phyloP scores from a whole-genome alignment of 371 early-diverging fungal genomes.

The Mucor indicus region DNA sequence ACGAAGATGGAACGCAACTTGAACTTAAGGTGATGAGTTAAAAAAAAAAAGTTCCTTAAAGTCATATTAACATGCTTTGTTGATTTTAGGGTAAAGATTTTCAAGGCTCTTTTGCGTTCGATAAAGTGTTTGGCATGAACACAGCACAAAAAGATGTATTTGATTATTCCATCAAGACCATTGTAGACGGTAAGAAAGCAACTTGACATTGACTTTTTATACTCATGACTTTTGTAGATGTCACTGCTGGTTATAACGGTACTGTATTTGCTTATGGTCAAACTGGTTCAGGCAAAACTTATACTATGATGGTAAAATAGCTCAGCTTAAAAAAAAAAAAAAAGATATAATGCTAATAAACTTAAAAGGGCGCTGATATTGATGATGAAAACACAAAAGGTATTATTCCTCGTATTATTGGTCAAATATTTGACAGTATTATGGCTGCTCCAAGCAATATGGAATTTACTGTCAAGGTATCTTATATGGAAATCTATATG shows the following conservation, averaged over 20 bases:
- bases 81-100: constrained; percentile 76
- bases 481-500: constrained; percentile 99
- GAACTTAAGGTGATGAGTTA: constrained; percentile 57
- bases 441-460: constrained; percentile 78
- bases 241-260: constrained; percentile 86
- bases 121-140: constrained; percentile 82
- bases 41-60: neutral
- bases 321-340: neutral
- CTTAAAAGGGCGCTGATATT: constrained; percentile 87
- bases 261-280: constrained; percentile 98
- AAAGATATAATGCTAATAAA: constrained; percentile 64
- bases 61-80: neutral
- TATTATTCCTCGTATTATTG: constrained; percentile 89
- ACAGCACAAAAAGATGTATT: constrained; percentile 83
- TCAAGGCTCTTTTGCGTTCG: constrained; percentile 83
- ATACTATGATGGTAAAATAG: constrained; percentile 86
- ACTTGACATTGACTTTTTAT: neutral
- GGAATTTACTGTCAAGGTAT: constrained; percentile 89
- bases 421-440: constrained; percentile 85
- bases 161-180: constrained; percentile 84
- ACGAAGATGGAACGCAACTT: constrained; percentile 76
- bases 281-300: constrained; percentile 97
- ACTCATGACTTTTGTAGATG: constrained; percentile 29
- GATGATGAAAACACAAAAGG: constrained; percentile 87
- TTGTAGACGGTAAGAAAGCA: constrained; percentile 77